Conservation (phyloP, 163 green algal species). For the Chloromonas sp. region DNA sequence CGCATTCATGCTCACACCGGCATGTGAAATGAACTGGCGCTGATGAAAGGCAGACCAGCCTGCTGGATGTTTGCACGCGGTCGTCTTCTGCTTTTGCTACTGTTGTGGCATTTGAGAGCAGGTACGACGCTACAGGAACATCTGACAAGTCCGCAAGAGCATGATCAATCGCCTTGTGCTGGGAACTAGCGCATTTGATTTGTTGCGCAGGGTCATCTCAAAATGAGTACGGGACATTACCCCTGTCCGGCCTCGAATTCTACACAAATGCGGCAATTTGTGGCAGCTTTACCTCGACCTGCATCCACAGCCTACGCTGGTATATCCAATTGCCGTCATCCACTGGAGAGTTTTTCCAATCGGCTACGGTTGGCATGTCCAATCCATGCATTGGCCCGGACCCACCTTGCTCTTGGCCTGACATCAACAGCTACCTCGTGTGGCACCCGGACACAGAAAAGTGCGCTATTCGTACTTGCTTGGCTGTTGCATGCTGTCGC, state of each 20-base stretch:
- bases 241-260: neutral
- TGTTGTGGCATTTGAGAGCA: no score
- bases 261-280: neutral
- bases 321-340: neutral
- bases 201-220: no score
- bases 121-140: no score
- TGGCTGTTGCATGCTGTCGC: neutral
- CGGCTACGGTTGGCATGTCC: neutral
- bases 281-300: neutral
- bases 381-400: neutral
- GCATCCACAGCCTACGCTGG: neutral
- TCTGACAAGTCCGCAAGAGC: no score
- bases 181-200: no score
- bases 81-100: no score
- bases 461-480: no score
- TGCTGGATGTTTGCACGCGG: no score
- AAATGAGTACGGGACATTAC: neutral
- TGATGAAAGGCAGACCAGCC: no score
- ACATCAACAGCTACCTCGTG: neutral
- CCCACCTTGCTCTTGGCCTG: neutral
- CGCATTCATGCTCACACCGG: no score
- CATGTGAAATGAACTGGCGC: no score
- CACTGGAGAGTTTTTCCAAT: neutral
- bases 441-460: neutral
- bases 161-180: no score